These are phyloP conservation scores for Lyophyllum semitale DNA, from an alignment of 768 basidiomycete species.

Conservation along the genomic window DNA sequence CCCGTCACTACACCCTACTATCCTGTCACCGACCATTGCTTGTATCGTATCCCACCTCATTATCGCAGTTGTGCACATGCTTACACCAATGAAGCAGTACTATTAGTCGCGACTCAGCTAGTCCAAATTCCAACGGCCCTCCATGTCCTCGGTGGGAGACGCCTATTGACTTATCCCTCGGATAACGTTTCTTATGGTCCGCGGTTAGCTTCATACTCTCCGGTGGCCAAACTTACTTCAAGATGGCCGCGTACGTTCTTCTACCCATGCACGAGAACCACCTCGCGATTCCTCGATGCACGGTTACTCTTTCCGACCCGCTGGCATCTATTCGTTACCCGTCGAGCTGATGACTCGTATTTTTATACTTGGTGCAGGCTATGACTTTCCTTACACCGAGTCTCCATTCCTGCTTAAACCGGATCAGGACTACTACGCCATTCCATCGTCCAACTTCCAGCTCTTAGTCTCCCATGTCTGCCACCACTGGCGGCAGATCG, in stretches of 20 bases:
- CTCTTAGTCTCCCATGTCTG: slow-evolving; percentile 61
- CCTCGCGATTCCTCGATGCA: slow-evolving; percentile 7
- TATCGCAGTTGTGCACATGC: too few relatives aligned
- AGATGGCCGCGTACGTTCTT: slow-evolving; percentile 2
- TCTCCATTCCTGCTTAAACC: slow-evolving; percentile 55
- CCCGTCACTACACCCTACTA: background rate
- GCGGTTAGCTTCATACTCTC: slow-evolving; percentile 7
- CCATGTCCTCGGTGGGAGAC: slow-evolving; percentile 12
- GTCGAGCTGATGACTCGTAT: slow-evolving; percentile 61
- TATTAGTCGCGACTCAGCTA: too few relatives aligned
- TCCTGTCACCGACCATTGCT: background rate
- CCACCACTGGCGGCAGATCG: slow-evolving; percentile 55
- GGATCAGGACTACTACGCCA: slow-evolving; percentile 39
- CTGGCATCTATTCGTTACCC: slow-evolving; percentile 48
- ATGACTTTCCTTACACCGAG: slow-evolving; percentile 42
- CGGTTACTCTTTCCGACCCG: slow-evolving; percentile 21
- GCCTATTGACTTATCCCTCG: background rate
- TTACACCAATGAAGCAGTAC: too few relatives aligned
- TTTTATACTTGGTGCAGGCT: slow-evolving; percentile 52
- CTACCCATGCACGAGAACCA: slow-evolving; percentile 13
- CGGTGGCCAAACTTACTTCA: slow-evolving; percentile 2
- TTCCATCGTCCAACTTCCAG: slow-evolving; percentile 51
- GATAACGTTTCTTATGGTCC: slow-evolving; percentile 7
- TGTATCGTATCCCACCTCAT: background rate
- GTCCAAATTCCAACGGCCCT: too few relatives aligned